Conservation (phyloP, 1,139 yeast species). For the Suhomyces panamericanus region DNA sequence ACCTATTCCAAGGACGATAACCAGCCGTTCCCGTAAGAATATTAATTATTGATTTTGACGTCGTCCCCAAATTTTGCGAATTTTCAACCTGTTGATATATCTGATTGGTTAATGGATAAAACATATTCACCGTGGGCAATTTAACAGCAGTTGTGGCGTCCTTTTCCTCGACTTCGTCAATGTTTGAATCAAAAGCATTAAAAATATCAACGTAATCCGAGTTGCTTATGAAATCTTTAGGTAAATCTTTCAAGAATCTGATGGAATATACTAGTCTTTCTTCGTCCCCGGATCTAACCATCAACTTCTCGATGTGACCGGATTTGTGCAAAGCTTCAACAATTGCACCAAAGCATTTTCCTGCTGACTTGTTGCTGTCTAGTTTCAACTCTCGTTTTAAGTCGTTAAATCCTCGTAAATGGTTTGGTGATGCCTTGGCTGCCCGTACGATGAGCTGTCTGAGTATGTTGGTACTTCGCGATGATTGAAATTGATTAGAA, state of each 20-base stretch:
- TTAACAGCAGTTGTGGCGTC: conserved; percentile 1
- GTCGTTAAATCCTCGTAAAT: conserved; percentile 66
- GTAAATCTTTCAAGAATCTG: conserved; percentile 56
- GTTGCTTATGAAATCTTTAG: conserved; percentile 29
- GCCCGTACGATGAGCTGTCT: conserved; percentile 49
- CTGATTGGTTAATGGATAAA: conserved; percentile 66
- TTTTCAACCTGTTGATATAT: conserved; percentile 48
- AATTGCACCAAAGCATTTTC: conserved; percentile 53
- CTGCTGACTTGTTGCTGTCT: conserved; percentile 43
- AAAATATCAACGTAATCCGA: conserved; percentile 25
- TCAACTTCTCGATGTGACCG: conserved; percentile 58
- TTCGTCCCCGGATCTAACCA: conserved; percentile 54
- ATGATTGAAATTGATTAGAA: conserved; percentile 20
- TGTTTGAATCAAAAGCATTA: conserved; percentile 15
- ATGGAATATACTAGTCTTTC: conserved; percentile 54
- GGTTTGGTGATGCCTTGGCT: conserved; percentile 65
- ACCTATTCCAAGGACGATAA: conserved; percentile 48
- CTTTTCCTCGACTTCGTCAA: conserved; percentile 19
- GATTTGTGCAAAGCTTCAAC: conserved; percentile 50
- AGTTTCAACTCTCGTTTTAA: conserved; percentile 62
- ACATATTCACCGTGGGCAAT: conserved; percentile 44
- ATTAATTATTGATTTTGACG: conserved; percentile 54
- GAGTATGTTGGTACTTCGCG: conserved; percentile 34
- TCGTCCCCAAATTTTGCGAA: conserved; percentile 48
- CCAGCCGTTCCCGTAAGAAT: conserved; percentile 55